A percentile compares a stretch with the other conserved stretches of the same genome.
Conservation (phyloP, 83 land plant species). For the Thuja plicata region DNA sequence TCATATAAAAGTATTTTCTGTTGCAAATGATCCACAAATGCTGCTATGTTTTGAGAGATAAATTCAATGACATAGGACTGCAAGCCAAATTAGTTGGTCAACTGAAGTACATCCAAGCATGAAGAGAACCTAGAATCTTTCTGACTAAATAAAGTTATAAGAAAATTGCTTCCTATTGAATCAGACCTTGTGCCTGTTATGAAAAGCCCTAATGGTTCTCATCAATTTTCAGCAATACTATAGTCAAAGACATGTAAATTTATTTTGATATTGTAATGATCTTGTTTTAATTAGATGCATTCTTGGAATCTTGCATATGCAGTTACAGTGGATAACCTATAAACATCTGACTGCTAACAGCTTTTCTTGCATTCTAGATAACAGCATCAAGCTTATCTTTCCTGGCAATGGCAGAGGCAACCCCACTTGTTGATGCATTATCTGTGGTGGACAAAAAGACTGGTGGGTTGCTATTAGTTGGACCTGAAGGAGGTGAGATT, state of each 20-base stretch:
- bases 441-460: conserved; percentile 21
- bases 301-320: not conserved
- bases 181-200: not conserved
- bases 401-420: conserved; percentile 78
- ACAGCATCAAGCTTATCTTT: conserved; percentile 47
- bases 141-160: not conserved
- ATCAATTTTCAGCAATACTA: not conserved
- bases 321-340: not conserved
- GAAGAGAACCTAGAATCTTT: not conserved
- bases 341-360: not conserved
- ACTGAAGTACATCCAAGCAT: not conserved
- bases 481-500: conserved; percentile 92
- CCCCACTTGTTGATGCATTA: conserved; percentile 52
- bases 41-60: not conserved
- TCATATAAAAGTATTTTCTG: not conserved
- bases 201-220: not conserved
- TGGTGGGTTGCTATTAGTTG: conserved; percentile 69
- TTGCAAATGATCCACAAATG: not conserved
- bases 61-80: not conserved
- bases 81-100: not conserved
- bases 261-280: not conserved
- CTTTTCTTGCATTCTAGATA: conserved; percentile 36
- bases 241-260: not conserved
- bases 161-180: not conserved
- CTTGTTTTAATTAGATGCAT: not conserved